Base-by-base conservation (phyloP, 805 yeast species). In the Saccharomyces jurei region DNA sequence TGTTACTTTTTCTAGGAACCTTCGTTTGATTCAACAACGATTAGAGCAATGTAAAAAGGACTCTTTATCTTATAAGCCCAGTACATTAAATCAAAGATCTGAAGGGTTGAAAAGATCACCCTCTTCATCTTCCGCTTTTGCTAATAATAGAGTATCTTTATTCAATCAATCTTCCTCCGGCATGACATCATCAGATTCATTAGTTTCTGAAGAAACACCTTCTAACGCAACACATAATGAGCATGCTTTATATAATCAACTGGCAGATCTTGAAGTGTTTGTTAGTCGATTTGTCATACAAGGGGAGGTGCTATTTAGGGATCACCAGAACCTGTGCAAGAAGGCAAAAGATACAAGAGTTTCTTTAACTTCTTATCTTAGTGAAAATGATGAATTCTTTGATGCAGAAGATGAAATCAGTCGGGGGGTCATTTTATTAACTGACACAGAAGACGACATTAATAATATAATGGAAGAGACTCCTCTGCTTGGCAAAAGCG, bases 371-470 rank as follows among this genome's bases (percentile, higher is more conserved):
- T 63, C 72, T 1, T 56, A 52, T 4, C 73, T 79, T 3, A 63
- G 79, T 2, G 70, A 78, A 25, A 75, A 79, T 3, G 80, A 78
- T 48, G 83, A 81, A 51, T 83, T 77, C 61, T 82, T 69, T 63
- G 96, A 88, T 71, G 96, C 96, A 1, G 77, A 77, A 50, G 92
- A 86, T 68, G 59, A 74, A 58, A 52, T 67, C 4, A 57, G 60
- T 48, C 71, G 66, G 1, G 85, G 83, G 3, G 88, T 85, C 13
- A 81, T 84, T n/a, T 68, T 84, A 63, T 68, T 83, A 17, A 73
- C 74, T 30, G 72, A 70, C 51, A 73, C 72, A 31, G 74, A 68
- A 41, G 57, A 54, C 4, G 56, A 51, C 31, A 56, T 50, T 6
- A 51, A 50, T 25, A 36, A 36, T 8, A 36, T 36, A 9, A 25